Base-by-base conservation (phyloP, 306 rosid species). In the Gastrolobium bilobum region DNA sequence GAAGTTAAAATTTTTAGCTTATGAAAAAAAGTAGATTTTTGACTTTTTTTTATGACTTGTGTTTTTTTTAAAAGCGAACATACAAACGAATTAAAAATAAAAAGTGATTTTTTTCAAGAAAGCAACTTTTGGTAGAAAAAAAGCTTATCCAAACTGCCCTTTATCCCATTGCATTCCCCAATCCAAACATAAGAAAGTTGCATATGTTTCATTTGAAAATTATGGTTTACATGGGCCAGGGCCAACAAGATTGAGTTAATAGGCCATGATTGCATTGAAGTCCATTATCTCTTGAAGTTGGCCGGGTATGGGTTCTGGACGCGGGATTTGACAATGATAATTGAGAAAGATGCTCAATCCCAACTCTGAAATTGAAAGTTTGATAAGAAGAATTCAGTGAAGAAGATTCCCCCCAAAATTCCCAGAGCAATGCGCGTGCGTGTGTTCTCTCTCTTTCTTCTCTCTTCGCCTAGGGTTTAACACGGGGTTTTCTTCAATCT, bases 401-500 rank as follows among this genome's bases (percentile, higher is more conserved):
- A 3, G 2, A 42, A 43, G 33, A 10, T 43, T 56, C 54, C 76
- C 82, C 50, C 60, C 50, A 61, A 67, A 68, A 34, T 46, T 57
- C 51, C 9, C n/a, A 29, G 7, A 40, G 2, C 53, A 66, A 39
- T 51, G 71, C 71, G 57, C 66, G 74, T 11, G 62, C 26, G 34
- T 52, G 51, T 64, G 70, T 43, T 2, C 66, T 79, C 88, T 72
- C 84, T 57, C 89, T 47, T 29, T 52, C 75, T 15, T 30, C 34
- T 29, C 75, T 31, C 61, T 5, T 29, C 40, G 10, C 2, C 92
- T 93, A 91, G 97, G 98, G 98, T 88, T 93, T 89, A 79, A 76
- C 82, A 61, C 8, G 35, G 85, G 75, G 42, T 58, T 77, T 72
- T 78, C 67, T 78, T 69, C 46, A 66, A 46, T 58, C 44, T 68